These are phyloP conservation scores for Boletellus sp. DNA, from an alignment of 768 basidiomycete genomes.

Conservation along the genomic window DNA sequence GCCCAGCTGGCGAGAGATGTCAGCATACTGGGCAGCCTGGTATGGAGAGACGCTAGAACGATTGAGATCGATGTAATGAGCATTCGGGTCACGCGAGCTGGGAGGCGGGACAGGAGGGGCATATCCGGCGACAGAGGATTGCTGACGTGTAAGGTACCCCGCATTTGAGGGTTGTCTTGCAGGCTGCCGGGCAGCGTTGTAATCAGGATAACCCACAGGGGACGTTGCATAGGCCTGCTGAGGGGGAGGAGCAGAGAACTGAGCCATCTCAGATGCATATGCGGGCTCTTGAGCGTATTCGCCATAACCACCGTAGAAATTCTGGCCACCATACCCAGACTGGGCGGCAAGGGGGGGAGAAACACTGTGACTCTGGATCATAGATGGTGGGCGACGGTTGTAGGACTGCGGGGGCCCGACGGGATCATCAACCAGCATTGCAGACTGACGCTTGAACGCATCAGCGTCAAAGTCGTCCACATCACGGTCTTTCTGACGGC, in stretches of 20 bases:
- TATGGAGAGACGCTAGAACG: conserved; percentile 70
- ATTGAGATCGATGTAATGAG: conserved; percentile 60
- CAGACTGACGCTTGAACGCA: conserved; percentile 62
- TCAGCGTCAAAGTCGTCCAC: conserved; percentile 48
- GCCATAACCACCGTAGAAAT: conserved; percentile 24
- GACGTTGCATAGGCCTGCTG: conserved; percentile 23
- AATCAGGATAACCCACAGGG: conserved; percentile 17
- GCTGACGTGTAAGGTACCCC: conserved; percentile 20
- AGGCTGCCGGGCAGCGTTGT: conserved; percentile 27
- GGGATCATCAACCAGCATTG: conserved; percentile 56
- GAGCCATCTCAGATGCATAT: conserved; percentile 17
- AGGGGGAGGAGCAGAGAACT: conserved; percentile 9
- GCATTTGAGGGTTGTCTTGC: conserved; percentile 23
- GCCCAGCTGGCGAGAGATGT: conserved; percentile 59
- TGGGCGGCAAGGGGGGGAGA: conserved; percentile 28
- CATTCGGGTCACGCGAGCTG: conserved; percentile 17
- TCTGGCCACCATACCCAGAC: conserved; percentile 16
- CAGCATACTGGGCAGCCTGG: conserved; percentile 73
- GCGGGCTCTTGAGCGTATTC: conserved; percentile 24
- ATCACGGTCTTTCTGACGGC: conserved; percentile 38
- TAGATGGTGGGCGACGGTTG: conserved; percentile 60
- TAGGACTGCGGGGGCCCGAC: conserved; percentile 36
- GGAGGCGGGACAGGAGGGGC: conserved; percentile 1
- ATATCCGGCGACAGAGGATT: conserved; percentile 16
- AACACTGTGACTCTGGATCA: conserved; percentile 51